Evolutionary conservation across 2,329 filamentous ascomycete species (phyloP).

Genomic region (Hypoxylon sp.): DNA sequence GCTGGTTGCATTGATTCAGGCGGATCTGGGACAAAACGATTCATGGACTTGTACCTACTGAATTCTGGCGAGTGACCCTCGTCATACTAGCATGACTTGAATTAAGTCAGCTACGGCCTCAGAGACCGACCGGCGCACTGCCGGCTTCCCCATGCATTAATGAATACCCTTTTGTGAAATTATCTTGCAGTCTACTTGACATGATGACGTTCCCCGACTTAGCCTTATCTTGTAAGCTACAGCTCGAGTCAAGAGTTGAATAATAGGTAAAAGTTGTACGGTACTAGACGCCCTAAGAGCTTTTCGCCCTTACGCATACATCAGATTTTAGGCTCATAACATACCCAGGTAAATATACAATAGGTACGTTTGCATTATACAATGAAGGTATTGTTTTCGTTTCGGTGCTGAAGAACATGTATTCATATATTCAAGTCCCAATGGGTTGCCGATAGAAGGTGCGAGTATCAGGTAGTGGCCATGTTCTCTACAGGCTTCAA

Average conservation of each 20-base stretch:
- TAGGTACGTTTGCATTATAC: not conserved
- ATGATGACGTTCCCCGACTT: not conserved
- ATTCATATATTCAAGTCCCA: not conserved
- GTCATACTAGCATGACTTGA: constrained; percentile 68
- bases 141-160: constrained; percentile 66
- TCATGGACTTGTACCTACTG: constrained; percentile 60
- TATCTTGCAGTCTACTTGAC: constrained; percentile 9
- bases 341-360: not conserved
- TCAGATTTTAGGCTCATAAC: not conserved
- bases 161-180: constrained; percentile 47
- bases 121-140: constrained; percentile 80
- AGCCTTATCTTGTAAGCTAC: not conserved
- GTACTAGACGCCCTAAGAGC: not conserved
- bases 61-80: constrained; percentile 62
- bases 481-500: not conserved
- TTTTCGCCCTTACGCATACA: not conserved
- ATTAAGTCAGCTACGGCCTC: constrained; percentile 77
- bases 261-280: not conserved
- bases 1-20: constrained; percentile 57
- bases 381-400: not conserved
- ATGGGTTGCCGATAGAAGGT: constrained; percentile 4
- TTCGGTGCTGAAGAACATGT: not conserved
- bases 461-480: not conserved
- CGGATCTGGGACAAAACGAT: constrained; percentile 61
- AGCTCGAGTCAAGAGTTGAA: not conserved